These are phyloP conservation scores for Ananas comosus DNA, from an alignment of 176 grass and related monocot species.

Conservation along the genomic window DNA sequence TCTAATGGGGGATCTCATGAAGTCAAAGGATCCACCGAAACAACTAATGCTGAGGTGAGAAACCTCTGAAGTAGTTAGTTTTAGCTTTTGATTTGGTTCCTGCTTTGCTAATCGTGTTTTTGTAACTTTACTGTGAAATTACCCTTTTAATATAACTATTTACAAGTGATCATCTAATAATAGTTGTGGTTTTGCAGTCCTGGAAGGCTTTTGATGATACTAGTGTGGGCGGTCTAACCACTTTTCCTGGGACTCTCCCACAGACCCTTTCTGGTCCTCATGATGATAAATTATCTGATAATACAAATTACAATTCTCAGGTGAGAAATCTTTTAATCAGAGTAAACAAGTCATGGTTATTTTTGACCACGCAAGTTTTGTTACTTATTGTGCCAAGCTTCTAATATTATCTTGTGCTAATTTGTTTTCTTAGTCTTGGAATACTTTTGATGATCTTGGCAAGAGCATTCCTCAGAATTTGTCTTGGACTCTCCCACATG, in stretches of 20 bases:
- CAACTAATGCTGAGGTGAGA: slow-evolving; percentile 42
- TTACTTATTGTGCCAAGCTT: neutral
- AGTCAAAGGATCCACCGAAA: slow-evolving; percentile 23
- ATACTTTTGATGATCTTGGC: slow-evolving; percentile 53
- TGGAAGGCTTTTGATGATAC: slow-evolving; percentile 31
- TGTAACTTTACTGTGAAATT: neutral
- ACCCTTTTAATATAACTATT: neutral
- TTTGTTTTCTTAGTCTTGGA: slow-evolving; percentile 43
- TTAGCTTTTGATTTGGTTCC: neutral
- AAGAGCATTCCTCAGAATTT: slow-evolving; percentile 17
- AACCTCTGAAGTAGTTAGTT: slow-evolving; percentile 4
- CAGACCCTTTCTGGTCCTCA: slow-evolving; percentile 10
- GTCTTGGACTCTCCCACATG: slow-evolving; percentile 6
- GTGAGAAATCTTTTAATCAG: slow-evolving; percentile 14
- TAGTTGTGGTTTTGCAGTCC: slow-evolving; percentile 25
- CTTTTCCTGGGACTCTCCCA: slow-evolving; percentile 18
- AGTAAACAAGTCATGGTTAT: neutral
- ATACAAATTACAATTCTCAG: slow-evolving; percentile 26
- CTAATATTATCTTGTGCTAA: slow-evolving; percentile 2
- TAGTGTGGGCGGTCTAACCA: slow-evolving; percentile 9
- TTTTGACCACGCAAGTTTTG: neutral
- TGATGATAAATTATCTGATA: slow-evolving; percentile 19
- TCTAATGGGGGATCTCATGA: slow-evolving; percentile 14
- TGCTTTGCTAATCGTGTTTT: neutral
- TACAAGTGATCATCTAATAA: slow-evolving; percentile 1